Percentiles rank a stretch among this genome's conserved stretches.
phyloP scores from a whole-genome alignment of 192 early-diverging fungal species.

The Spizellomyces punctatus region DNA sequence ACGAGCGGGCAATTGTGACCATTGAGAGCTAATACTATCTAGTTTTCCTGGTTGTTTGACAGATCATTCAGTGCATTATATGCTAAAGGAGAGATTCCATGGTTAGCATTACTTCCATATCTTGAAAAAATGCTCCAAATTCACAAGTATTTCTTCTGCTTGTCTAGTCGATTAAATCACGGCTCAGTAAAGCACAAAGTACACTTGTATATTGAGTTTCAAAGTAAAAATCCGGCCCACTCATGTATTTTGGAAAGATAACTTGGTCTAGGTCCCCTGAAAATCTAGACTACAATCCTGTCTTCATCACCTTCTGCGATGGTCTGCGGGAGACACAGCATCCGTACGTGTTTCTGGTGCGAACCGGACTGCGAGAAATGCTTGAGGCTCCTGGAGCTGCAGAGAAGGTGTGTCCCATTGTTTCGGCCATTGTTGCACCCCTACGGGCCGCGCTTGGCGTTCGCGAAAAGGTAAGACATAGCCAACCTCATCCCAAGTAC shows the following conservation, averaged over 20 bases:
- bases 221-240: not conserved
- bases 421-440: conserved; percentile 14
- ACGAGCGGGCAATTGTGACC: not conserved
- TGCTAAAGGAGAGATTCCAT: conserved; percentile 41
- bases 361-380: conserved; percentile 28
- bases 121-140: too few relatives aligned
- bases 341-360: conserved; percentile 37
- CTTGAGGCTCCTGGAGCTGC: conserved; percentile 27
- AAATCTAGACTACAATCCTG: conserved; percentile 33
- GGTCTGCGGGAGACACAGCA: conserved; percentile 42
- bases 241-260: conserved; percentile 1
- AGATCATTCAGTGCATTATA: conserved; percentile 40
- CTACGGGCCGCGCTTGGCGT: conserved; percentile 15
- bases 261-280: conserved; percentile 17
- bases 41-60: not conserved
- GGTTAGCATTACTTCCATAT: conserved; percentile 7
- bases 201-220: not conserved
- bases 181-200: conserved; percentile 48
- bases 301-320: conserved; percentile 34
- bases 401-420: conserved; percentile 18
- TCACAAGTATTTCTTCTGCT: too few relatives aligned
- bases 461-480: conserved; percentile 6
- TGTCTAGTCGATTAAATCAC: conserved; percentile 37
- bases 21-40: not conserved
- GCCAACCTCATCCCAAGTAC: not conserved